phyloP scores from a whole-genome alignment of 202 grass and related monocot genomes.

The Dendrocalamus latiflorus region DNA sequence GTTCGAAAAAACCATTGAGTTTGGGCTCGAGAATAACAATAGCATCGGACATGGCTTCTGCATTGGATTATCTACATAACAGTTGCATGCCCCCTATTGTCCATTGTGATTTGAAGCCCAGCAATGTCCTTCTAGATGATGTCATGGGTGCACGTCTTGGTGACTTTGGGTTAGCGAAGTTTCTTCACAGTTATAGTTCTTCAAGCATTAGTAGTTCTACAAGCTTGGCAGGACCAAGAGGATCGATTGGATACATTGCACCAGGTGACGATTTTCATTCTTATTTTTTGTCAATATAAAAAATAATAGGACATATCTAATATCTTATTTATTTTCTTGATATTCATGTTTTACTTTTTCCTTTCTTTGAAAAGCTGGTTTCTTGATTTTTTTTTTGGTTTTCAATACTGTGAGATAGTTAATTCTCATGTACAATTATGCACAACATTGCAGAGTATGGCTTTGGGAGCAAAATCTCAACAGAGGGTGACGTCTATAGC shows the following conservation, averaged over 20 bases:
- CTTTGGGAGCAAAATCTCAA: constrained; percentile 37
- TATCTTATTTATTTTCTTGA: background rate
- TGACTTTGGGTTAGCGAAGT: constrained; percentile 42
- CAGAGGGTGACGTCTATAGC: constrained; percentile 45
- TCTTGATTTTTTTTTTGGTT: background rate
- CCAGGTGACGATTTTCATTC: constrained; percentile 39
- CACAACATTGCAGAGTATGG: constrained; percentile 40
- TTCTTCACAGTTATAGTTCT: background rate
- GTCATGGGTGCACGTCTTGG: constrained; percentile 30
- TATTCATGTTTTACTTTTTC: background rate
- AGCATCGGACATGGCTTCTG: constrained; percentile 40
- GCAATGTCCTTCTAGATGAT: constrained; percentile 57
- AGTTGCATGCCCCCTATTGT: constrained; percentile 24
- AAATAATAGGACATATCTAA: background rate
- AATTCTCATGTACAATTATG: background rate
- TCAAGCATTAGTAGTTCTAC: constrained; percentile 1
- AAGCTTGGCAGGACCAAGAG: constrained; percentile 34
- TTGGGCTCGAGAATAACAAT: constrained; percentile 42
- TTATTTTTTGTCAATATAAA: background rate
- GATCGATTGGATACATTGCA: constrained; percentile 57
- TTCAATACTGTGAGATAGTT: too few relatives aligned
- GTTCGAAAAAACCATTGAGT: background rate
- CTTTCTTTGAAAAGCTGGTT: background rate
- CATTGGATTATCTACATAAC: constrained; percentile 54
- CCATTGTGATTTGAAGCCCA: constrained; percentile 64